phyloP scores from a whole-genome alignment of 805 yeast genomes.

The Cyberlindnera maritima region DNA sequence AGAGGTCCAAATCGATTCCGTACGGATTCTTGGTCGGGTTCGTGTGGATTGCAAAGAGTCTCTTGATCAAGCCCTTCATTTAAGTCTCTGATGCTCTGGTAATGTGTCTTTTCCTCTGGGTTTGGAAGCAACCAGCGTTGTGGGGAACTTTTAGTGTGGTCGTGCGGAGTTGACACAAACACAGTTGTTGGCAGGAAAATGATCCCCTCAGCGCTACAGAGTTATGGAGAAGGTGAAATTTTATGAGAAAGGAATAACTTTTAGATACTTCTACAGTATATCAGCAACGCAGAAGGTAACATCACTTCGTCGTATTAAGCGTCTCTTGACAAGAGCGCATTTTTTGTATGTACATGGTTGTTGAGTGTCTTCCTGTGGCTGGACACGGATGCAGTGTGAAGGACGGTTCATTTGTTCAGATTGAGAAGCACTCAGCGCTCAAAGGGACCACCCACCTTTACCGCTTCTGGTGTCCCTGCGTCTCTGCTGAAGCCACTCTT shows the following conservation, averaged over 20 bases:
- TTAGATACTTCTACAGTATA: neutral
- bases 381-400: too few species aligned
- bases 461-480: conserved; percentile 31
- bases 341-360: neutral
- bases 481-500: conserved; percentile 57
- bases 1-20: conserved; percentile 51
- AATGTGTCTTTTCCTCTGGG: too few species aligned
- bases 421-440: too few species aligned
- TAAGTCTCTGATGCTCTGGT: neutral
- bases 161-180: neutral
- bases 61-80: conserved; percentile 7
- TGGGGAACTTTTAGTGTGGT: neutral
- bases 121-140: too few species aligned
- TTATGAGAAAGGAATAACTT: too few species aligned
- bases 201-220: too few species aligned
- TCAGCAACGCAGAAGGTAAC: neutral
- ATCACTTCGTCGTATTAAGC: neutral
- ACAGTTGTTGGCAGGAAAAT: too few species aligned
- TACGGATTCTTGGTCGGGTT: conserved; percentile 25
- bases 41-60: conserved; percentile 11
- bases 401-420: neutral
- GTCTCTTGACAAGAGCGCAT: neutral
- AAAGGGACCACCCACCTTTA: conserved; percentile 25
- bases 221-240: too few species aligned
- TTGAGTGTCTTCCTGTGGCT: too few species aligned